Conservation (phyloP, 2,329 filamentous ascomycete species). For the Sphaceloma murrayae region DNA sequence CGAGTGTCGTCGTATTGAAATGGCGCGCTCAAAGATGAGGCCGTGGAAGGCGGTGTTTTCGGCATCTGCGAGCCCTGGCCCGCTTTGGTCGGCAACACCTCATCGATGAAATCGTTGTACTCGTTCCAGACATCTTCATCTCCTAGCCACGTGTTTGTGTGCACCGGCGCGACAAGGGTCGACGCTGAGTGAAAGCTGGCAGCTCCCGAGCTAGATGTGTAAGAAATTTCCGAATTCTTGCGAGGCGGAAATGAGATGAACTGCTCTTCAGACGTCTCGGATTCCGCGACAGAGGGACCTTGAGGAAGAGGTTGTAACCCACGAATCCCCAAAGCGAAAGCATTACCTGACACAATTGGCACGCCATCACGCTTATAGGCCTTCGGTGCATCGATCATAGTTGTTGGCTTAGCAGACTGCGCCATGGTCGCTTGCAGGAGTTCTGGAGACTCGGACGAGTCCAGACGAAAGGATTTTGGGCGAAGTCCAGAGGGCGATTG, state of each 20-base stretch:
- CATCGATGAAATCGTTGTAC: constrained; percentile 79
- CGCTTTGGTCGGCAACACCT: constrained; percentile 44
- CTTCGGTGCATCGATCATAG: constrained; percentile 20
- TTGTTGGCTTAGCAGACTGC: constrained; percentile 20
- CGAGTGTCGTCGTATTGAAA: constrained; percentile 44
- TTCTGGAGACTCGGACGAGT: constrained; percentile 23
- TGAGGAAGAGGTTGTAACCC: too few relatives aligned
- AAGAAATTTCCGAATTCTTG: constrained; percentile 60
- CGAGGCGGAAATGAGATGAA: constrained; percentile 66
- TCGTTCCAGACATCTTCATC: constrained; percentile 93
- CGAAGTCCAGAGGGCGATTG: too few relatives aligned
- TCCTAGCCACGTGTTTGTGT: constrained; percentile 36
- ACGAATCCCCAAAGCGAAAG: constrained; percentile 14
- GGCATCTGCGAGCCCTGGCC: background rate
- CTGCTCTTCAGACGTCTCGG: constrained; percentile 35
- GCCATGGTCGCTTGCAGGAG: constrained; percentile 22
- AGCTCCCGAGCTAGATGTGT: constrained; percentile 56
- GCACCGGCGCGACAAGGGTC: constrained; percentile 36
- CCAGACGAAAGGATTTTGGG: constrained; percentile 21
- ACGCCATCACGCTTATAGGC: background rate
- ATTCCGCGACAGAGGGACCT: too few relatives aligned
- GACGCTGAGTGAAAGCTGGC: constrained; percentile 48
- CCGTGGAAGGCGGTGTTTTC: constrained; percentile 42
- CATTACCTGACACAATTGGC: constrained; percentile 12
- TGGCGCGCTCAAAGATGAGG: constrained; percentile 44